A percentile compares a stretch with the other conserved stretches of the same genome.
Evolutionary conservation across 495 filamentous ascomycete species (phyloP).

Genomic region (Tetracladium setigerum): DNA sequence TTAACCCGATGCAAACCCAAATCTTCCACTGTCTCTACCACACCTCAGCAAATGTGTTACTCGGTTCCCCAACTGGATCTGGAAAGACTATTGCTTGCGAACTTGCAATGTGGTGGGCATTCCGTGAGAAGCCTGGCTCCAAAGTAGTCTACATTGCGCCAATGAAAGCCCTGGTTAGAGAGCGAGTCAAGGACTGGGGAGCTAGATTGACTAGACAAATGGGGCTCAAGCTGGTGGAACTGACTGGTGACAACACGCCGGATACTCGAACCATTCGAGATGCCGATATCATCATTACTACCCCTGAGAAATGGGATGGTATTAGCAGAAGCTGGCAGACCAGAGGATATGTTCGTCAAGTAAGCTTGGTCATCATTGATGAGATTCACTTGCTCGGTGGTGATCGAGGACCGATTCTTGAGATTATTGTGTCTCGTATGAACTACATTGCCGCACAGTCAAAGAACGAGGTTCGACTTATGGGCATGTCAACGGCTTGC

Average conservation of each 20-base stretch:
- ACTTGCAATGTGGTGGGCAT: slow-evolving; percentile 99
- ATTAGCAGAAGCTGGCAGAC: slow-evolving; percentile 98
- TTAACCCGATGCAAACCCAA: slow-evolving; percentile 99
- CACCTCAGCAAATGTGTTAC: slow-evolving; percentile 79
- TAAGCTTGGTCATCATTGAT: slow-evolving; percentile 95
- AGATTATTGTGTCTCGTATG: slow-evolving; percentile 99
- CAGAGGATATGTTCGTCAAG: slow-evolving; percentile 88
- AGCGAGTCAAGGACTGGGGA: slow-evolving; percentile 94
- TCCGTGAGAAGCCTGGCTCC: slow-evolving; percentile 87
- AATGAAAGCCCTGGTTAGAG: slow-evolving; percentile 97
- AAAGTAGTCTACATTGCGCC: slow-evolving; percentile 99
- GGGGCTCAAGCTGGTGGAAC: slow-evolving; percentile 85
- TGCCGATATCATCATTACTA: slow-evolving; percentile 97
- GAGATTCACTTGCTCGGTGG: slow-evolving; percentile 96
- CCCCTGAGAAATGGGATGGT: slow-evolving; percentile 99
- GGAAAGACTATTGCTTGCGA: slow-evolving; percentile 96
- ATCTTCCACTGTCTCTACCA: slow-evolving; percentile 95
- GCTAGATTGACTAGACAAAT: slow-evolving; percentile 74
- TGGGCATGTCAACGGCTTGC: slow-evolving; percentile 98
- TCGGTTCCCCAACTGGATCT: slow-evolving; percentile 95
- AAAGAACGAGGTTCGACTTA: slow-evolving; percentile 77
- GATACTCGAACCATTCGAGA: slow-evolving; percentile 91
- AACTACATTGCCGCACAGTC: slow-evolving; percentile 96
- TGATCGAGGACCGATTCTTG: slow-evolving; percentile 91
- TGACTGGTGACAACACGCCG: slow-evolving; percentile 97